phyloP scores from a whole-genome alignment of 2,329 filamentous ascomycete species.

The Parastagonospora avenae region DNA sequence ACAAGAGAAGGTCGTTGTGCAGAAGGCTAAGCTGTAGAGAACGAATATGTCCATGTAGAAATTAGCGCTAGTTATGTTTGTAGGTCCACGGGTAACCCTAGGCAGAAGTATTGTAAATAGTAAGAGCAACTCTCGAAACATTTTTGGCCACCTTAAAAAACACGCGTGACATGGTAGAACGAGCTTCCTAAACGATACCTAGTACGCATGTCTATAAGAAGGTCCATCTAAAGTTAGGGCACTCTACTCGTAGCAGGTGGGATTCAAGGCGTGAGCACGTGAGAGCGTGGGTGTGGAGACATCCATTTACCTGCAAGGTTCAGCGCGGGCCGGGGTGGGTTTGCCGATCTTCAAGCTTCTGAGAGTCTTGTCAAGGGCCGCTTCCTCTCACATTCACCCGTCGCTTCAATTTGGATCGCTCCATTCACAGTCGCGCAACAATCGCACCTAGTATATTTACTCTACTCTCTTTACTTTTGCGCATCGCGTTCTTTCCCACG shows the following conservation, averaged over 20 bases:
- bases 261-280: conserved; percentile 13
- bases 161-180: no score
- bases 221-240: no score
- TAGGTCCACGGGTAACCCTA: not conserved
- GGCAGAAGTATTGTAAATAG: not conserved
- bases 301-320: conserved; percentile 1
- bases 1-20: conserved; percentile 42
- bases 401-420: not conserved
- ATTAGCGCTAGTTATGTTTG: not conserved
- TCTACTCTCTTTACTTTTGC: not conserved
- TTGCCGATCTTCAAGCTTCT: conserved; percentile 14
- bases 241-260: no score
- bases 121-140: not conserved
- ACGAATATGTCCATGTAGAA: not conserved
- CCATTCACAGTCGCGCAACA: conserved; percentile 9
- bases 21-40: conserved; percentile 46
- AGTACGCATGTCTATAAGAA: no score
- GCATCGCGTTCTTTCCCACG: not conserved
- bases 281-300: conserved; percentile 19
- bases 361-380: conserved; percentile 1
- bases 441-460: not conserved
- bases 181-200: no score
- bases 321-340: conserved; percentile 3
- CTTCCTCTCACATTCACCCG: conserved; percentile 5
- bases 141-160: no score